These are phyloP conservation scores for Trametes versicolor DNA, from an alignment of 1,284 basidiomycete species.

Conservation along the genomic window DNA sequence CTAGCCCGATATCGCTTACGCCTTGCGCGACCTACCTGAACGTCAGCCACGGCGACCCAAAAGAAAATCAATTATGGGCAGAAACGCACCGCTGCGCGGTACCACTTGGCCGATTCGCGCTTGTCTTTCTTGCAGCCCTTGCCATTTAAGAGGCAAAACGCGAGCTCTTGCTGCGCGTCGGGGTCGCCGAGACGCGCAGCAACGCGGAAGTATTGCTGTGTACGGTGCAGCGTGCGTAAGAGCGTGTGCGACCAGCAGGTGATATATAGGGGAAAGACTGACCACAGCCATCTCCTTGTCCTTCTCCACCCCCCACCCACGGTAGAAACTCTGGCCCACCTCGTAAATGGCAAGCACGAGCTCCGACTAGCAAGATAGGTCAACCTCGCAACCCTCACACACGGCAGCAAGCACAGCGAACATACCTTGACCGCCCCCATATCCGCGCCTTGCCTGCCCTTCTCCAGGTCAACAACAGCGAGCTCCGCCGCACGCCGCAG, in stretches of 20 bases:
- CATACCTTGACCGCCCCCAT: slow-evolving; percentile 56
- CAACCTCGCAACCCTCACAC: background rate
- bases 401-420: background rate
- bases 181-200: slow-evolving; percentile 87
- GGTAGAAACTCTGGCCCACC: slow-evolving; percentile 92
- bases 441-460: slow-evolving; percentile 52
- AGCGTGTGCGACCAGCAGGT: background rate
- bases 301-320: slow-evolving; percentile 89
- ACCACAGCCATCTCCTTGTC: slow-evolving; percentile 90
- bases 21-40: slow-evolving; percentile 73
- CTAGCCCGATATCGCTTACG: slow-evolving; percentile 80
- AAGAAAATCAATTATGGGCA: background rate
- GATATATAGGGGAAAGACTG: slow-evolving; percentile 44
- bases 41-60: slow-evolving; percentile 3
- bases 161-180: slow-evolving; percentile 88
- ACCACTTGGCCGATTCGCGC: slow-evolving; percentile 90
- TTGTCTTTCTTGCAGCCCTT: slow-evolving; percentile 92
- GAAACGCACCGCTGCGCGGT: slow-evolving; percentile 78
- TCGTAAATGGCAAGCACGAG: slow-evolving; percentile 91
- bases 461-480: slow-evolving; percentile 83
- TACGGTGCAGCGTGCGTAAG: slow-evolving; percentile 1
- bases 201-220: slow-evolving; percentile 84
- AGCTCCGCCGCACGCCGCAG: slow-evolving; percentile 82
- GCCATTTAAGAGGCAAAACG: slow-evolving; percentile 86
- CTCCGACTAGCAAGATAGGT: slow-evolving; percentile 62